phyloP scores from a whole-genome alignment of 2,329 filamentous ascomycete species.

The Fusarium sp. region DNA sequence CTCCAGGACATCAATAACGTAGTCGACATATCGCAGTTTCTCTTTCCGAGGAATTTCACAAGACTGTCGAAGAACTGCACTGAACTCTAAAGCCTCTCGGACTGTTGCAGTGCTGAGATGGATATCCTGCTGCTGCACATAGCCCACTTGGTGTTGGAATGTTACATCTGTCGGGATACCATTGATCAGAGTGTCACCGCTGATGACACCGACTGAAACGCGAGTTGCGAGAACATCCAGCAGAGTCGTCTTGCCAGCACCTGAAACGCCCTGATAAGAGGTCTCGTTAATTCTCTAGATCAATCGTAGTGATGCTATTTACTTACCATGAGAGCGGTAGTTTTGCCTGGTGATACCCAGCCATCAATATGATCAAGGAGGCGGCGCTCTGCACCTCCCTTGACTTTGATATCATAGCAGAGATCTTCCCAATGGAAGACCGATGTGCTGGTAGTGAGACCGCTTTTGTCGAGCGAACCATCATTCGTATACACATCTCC shows the following conservation, averaged over 20 bases:
- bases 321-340: constrained; percentile 67
- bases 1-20: constrained; percentile 45
- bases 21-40: constrained; percentile 45
- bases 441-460: constrained; percentile 25
- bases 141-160: constrained; percentile 76
- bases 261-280: constrained; percentile 74
- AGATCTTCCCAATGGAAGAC: constrained; percentile 77
- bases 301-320: too few relatives aligned
- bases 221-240: constrained; percentile 77
- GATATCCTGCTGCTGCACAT: constrained; percentile 77
- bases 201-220: constrained; percentile 77
- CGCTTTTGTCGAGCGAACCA: too few relatives aligned
- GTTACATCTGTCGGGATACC: constrained; percentile 67
- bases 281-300: too few relatives aligned
- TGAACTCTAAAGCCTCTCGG: constrained; percentile 60
- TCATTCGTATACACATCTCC: too few relatives aligned
- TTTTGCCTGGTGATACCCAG: constrained; percentile 79
- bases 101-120: constrained; percentile 75
- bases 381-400: constrained; percentile 67
- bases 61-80: constrained; percentile 72
- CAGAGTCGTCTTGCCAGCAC: constrained; percentile 80
- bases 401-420: constrained; percentile 70
- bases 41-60: constrained; percentile 56
- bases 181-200: constrained; percentile 75
- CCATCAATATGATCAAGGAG: constrained; percentile 78